These are phyloP conservation scores for Porogramme epimiltina DNA, from an alignment of 1,284 basidiomycete species.

Conservation along the genomic window DNA sequence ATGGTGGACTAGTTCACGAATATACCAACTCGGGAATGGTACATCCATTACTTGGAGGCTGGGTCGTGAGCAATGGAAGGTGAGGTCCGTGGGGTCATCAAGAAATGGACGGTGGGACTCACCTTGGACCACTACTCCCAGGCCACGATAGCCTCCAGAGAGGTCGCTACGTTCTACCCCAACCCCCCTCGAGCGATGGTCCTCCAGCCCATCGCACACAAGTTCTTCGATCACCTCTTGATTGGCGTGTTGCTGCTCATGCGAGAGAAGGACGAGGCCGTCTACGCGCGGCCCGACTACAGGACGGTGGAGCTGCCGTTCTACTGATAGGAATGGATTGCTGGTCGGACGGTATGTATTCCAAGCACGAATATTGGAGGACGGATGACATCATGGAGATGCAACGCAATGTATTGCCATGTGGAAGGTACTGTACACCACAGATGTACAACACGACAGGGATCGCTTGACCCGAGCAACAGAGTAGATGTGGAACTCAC, in stretches of 20 bases:
- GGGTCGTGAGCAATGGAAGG: constrained; percentile 25
- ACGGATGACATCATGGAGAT: background rate
- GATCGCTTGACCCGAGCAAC: too few relatives aligned
- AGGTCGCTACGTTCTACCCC: constrained; percentile 25
- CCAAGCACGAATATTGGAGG: too few relatives aligned
- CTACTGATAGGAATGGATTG: constrained; percentile 1
- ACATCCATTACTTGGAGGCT: constrained; percentile 28
- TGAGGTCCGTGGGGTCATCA: constrained; percentile 1
- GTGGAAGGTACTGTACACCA: too few relatives aligned
- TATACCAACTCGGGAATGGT: constrained; percentile 25
- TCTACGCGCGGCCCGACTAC: constrained; percentile 1
- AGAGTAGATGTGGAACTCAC: too few relatives aligned
- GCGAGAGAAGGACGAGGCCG: constrained; percentile 23
- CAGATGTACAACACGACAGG: too few relatives aligned
- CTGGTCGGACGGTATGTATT: too few relatives aligned
- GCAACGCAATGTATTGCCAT: too few relatives aligned
- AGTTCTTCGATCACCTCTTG: constrained; percentile 28
- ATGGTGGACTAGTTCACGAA: constrained; percentile 15
- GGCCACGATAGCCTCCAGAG: constrained; percentile 20
- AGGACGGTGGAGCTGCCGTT: constrained; percentile 1
- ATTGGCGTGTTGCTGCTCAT: constrained; percentile 28
- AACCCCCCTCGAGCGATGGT: constrained; percentile 22
- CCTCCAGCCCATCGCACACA: constrained; percentile 25
- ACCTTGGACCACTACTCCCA: background rate
- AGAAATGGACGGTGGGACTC: background rate